Evolutionary conservation across 2,329 filamentous ascomycete genomes (phyloP).

Genomic region (Beauveria sp.): DNA sequence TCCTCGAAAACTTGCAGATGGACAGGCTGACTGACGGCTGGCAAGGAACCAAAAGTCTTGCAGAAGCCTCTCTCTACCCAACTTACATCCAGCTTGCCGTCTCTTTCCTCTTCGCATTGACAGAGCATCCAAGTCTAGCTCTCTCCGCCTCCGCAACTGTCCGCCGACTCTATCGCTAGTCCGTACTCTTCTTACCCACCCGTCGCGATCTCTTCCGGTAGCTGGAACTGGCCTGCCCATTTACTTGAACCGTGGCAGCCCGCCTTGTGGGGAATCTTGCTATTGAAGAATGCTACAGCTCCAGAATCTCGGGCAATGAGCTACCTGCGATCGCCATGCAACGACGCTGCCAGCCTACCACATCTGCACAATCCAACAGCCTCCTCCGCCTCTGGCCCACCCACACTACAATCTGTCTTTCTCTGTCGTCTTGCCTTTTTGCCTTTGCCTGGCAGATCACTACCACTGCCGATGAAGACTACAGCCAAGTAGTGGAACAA

Average conservation of each 20-base stretch:
- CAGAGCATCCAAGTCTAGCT: neutral
- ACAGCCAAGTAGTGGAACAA: neutral
- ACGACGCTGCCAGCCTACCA: constrained; percentile 3
- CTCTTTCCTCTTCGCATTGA: neutral
- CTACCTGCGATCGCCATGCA: constrained; percentile 1
- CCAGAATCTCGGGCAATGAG: neutral
- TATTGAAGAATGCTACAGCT: neutral
- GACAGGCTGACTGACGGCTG: neutral
- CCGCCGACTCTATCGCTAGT: neutral
- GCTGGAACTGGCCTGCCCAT: neutral
- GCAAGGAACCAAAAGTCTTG: neutral
- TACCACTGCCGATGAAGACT: neutral
- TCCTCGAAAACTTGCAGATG: neutral
- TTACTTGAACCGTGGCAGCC: constrained; percentile 6
- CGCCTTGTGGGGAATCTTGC: neutral
- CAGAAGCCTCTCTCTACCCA: neutral
- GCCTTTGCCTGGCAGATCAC: neutral
- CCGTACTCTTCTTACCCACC: neutral
- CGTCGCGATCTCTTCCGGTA: constrained; percentile 7
- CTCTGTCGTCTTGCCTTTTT: neutral
- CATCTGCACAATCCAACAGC: neutral
- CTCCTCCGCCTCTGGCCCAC: constrained; percentile 10
- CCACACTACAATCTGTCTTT: constrained; percentile 8
- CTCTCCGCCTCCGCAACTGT: constrained; percentile 7
- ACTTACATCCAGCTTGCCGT: neutral